Conservation (phyloP, 228 moss, liverwort and hornwort genomes). For the Sphagnum magellanicum region DNA sequence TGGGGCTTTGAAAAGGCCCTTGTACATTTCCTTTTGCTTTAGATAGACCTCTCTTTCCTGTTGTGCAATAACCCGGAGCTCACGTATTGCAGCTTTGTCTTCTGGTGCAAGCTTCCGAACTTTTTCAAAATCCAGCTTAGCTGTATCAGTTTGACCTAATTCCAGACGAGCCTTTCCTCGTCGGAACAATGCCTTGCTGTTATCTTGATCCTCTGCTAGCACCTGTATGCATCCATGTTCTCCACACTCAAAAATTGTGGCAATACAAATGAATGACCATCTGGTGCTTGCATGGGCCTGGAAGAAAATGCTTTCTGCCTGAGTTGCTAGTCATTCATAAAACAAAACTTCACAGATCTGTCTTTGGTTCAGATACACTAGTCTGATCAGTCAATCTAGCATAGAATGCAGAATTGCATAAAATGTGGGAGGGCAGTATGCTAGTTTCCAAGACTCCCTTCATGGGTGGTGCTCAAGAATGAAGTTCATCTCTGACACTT, state of each 20-base stretch:
- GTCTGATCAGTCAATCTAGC: too few relatives aligned
- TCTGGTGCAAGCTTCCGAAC: conserved; percentile 57
- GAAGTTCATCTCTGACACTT: too few relatives aligned
- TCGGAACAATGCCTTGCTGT: conserved; percentile 85
- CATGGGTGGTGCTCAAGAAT: too few relatives aligned
- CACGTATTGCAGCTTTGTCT: conserved; percentile 73
- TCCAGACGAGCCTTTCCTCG: conserved; percentile 76
- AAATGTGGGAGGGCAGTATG: too few relatives aligned
- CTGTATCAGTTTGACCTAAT: conserved; percentile 79
- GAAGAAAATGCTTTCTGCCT: too few relatives aligned
- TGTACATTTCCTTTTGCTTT: conserved; percentile 89
- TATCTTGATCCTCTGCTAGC: conserved; percentile 67
- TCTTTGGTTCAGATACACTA: too few relatives aligned
- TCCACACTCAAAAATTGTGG: background rate
- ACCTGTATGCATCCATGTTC: conserved; percentile 30
- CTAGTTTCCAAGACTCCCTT: too few relatives aligned
- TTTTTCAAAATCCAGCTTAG: conserved; percentile 77
- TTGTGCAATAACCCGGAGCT: conserved; percentile 67
- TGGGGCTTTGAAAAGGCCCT: conserved; percentile 67
- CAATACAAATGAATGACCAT: background rate
- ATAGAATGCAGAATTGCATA: too few relatives aligned
- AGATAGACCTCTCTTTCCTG: conserved; percentile 71
- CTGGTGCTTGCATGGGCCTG: too few relatives aligned
- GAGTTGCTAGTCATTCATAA: too few relatives aligned
- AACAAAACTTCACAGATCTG: too few relatives aligned